Conservation (phyloP, 2,329 filamentous ascomycete species). For the Triangularia setosa region DNA sequence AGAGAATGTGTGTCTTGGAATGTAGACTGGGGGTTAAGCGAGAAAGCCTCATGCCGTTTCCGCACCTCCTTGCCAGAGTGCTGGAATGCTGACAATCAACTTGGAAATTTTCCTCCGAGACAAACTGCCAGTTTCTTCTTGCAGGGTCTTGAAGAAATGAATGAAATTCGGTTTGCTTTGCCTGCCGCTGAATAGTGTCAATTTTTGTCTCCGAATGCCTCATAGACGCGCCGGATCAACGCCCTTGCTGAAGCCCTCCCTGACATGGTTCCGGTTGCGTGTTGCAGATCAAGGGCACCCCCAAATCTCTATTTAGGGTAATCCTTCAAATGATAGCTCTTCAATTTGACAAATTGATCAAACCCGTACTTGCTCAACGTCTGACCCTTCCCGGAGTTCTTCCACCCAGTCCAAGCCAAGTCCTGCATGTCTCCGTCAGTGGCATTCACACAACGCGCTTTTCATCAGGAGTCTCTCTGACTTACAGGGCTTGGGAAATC, state of each 20-base stretch:
- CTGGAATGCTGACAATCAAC: slow-evolving; percentile 22
- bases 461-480: slow-evolving; percentile 24
- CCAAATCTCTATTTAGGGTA: slow-evolving; percentile 52
- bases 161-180: slow-evolving; percentile 1
- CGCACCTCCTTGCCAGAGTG: slow-evolving; percentile 16
- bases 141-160: slow-evolving; percentile 3
- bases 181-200: neutral
- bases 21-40: slow-evolving; percentile 12
- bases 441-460: neutral
- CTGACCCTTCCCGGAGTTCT: slow-evolving; percentile 89
- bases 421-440: slow-evolving; percentile 52
- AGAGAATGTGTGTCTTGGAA: slow-evolving; percentile 15
- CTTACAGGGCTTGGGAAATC: slow-evolving; percentile 88
- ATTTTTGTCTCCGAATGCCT: slow-evolving; percentile 12
- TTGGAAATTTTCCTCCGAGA: slow-evolving; percentile 14
- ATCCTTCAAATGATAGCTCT: slow-evolving; percentile 92
- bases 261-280: slow-evolving; percentile 9
- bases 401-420: slow-evolving; percentile 96
- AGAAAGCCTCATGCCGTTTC: slow-evolving; percentile 14
- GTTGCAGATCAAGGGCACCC: slow-evolving; percentile 4
- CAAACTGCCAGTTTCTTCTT: slow-evolving; percentile 7
- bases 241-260: slow-evolving; percentile 20
- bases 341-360: slow-evolving; percentile 92
- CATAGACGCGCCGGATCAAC: slow-evolving; percentile 11
- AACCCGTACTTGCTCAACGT: slow-evolving; percentile 88